Conservation (phyloP, 2,329 filamentous ascomycete genomes). For the Arachnomyces sp. region DNA sequence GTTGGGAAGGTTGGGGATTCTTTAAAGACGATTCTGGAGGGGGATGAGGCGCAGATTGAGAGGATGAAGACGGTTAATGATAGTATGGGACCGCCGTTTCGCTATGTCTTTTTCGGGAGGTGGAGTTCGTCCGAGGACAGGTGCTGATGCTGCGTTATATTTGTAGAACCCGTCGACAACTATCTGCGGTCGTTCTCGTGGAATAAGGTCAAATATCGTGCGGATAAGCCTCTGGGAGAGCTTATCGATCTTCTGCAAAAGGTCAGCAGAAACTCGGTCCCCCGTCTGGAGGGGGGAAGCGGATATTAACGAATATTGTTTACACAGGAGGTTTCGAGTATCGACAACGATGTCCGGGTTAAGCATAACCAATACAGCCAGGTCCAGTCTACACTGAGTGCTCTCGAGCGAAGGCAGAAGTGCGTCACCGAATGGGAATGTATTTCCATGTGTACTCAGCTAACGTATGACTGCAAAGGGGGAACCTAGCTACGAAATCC, state of each 20-base stretch:
- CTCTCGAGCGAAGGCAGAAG: conserved; percentile 82
- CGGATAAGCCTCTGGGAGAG: conserved; percentile 81
- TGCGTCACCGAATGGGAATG: conserved; percentile 35
- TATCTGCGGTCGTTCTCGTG: conserved; percentile 84
- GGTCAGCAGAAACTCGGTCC: conserved; percentile 38
- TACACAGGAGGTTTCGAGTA: conserved; percentile 69
- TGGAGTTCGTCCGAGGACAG: neutral
- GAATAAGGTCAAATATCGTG: conserved; percentile 97
- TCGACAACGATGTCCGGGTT: conserved; percentile 90
- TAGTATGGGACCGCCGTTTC: conserved; percentile 48
- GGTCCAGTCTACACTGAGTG: conserved; percentile 73
- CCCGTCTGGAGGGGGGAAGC: neutral
- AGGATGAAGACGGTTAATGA: conserved; percentile 92
- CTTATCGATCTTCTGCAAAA: conserved; percentile 83
- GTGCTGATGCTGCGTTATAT: conserved; percentile 9
- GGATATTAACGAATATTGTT: conserved; percentile 1
- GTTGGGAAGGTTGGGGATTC: conserved; percentile 85
- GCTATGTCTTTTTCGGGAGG: conserved; percentile 4
- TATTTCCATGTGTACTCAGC: neutral
- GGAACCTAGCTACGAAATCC: conserved; percentile 89
- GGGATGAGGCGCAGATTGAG: conserved; percentile 70
- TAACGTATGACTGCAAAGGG: conserved; percentile 42
- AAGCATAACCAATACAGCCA: conserved; percentile 94
- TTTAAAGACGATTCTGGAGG: conserved; percentile 70
- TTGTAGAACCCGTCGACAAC: conserved; percentile 82